Percentiles rank a stretch among this genome's conserved stretches.
Conservation (phyloP, 2,329 filamentous ascomycete genomes). For the Aspergillus novofumigatus region DNA sequence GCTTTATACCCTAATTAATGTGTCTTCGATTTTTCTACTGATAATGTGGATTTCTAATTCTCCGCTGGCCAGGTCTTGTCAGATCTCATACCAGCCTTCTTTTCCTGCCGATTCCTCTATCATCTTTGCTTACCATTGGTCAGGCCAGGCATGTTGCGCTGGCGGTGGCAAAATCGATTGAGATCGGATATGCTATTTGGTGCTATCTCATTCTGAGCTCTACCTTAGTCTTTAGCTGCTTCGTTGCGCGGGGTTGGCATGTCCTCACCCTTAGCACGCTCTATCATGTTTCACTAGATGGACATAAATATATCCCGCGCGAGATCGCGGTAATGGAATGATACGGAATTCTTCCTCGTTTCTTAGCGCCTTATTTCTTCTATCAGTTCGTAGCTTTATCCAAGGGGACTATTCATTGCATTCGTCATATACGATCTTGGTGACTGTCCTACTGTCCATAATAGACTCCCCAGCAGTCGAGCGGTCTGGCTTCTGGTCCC, state of each 20-base stretch:
- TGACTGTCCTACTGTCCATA: not conserved
- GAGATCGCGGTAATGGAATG: constrained; percentile 22
- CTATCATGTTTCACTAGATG: constrained; percentile 13
- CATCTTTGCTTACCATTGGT: not conserved
- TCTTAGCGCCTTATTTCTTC: not conserved
- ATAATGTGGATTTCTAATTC: constrained; percentile 14
- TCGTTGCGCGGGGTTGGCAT: not conserved
- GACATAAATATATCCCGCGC: constrained; percentile 24
- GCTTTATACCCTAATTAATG: constrained; percentile 33
- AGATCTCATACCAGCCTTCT: constrained; percentile 4
- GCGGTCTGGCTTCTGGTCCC: too few species aligned
- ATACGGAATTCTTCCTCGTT: constrained; percentile 2
- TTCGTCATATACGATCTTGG: not conserved
- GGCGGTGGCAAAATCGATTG: not conserved
- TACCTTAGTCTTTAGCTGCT: not conserved
- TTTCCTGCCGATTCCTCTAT: not conserved
- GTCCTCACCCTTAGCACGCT: not conserved
- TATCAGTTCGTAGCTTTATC: not conserved
- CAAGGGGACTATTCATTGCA: not conserved
- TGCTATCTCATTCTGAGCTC: not conserved
- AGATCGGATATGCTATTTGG: not conserved
- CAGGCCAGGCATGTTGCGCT: not conserved
- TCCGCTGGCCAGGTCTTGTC: constrained; percentile 11
- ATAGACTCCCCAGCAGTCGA: too few species aligned
- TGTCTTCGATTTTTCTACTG: constrained; percentile 17